A percentile compares a stretch with the other conserved stretches of the same genome.
These are phyloP conservation scores for Lanzia echinophila DNA, from an alignment of 2,329 filamentous ascomycete genomes.

Conservation along the genomic window DNA sequence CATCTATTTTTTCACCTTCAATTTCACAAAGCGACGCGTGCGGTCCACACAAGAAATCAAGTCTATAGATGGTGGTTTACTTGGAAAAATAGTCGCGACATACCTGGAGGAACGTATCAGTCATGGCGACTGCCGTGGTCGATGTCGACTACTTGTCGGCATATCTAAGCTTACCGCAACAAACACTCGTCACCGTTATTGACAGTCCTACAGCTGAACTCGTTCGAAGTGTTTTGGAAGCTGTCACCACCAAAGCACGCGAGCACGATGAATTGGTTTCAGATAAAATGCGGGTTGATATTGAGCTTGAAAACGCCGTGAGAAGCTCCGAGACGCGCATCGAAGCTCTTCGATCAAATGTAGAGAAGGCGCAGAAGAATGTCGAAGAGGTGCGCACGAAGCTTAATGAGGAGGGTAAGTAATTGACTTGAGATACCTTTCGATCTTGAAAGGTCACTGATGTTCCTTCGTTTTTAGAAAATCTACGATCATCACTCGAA, in stretches of 20 bases:
- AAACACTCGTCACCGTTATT: slow-evolving; percentile 52
- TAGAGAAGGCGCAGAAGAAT: slow-evolving; percentile 79
- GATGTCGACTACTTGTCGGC: slow-evolving; percentile 68
- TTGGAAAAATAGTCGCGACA: slow-evolving; percentile 1
- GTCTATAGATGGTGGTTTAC: slow-evolving; percentile 8
- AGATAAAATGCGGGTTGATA: slow-evolving; percentile 82
- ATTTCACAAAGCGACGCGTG: slow-evolving; percentile 4
- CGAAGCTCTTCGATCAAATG: slow-evolving; percentile 71
- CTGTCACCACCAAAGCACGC: slow-evolving; percentile 70
- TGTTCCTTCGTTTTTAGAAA: slow-evolving; percentile 51
- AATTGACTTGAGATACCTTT: not conserved
- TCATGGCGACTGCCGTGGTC: slow-evolving; percentile 55
- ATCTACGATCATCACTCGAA: slow-evolving; percentile 65
- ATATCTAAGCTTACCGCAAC: slow-evolving; percentile 62
- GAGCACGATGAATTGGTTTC: slow-evolving; percentile 77
- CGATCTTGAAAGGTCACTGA: slow-evolving; percentile 12
- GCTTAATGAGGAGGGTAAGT: slow-evolving; percentile 72
- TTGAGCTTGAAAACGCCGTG: slow-evolving; percentile 87
- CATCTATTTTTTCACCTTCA: not conserved
- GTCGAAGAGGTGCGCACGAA: slow-evolving; percentile 75
- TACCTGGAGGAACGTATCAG: slow-evolving; percentile 18
- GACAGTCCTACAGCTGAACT: slow-evolving; percentile 71
- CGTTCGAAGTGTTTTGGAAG: slow-evolving; percentile 65
- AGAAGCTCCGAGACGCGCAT: slow-evolving; percentile 76
- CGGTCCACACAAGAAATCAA: not conserved